Conservation (phyloP, 108 stramenopile genomes). For the Aurantiochytrium sp. region DNA sequence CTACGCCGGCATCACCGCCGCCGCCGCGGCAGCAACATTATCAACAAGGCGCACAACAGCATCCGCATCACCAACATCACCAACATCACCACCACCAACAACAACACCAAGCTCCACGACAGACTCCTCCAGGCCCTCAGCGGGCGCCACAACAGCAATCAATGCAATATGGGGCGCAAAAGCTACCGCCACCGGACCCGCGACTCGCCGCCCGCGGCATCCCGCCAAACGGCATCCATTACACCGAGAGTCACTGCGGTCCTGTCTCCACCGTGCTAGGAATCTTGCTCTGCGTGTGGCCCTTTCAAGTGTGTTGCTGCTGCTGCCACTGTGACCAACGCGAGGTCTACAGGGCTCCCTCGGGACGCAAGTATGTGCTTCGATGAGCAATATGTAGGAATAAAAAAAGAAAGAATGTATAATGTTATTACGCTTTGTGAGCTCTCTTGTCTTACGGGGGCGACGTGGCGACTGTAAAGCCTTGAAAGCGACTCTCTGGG, state of each 20-base stretch:
- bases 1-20: too few species aligned
- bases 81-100: too few species aligned
- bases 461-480: neutral
- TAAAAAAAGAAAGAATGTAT: neutral
- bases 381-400: neutral
- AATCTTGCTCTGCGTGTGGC: neutral
- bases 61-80: too few species aligned
- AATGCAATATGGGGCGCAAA: too few species aligned
- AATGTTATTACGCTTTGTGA: neutral
- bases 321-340: neutral
- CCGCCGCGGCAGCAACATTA: too few species aligned
- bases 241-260: neutral
- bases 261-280: neutral
- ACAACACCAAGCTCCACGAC: too few species aligned
- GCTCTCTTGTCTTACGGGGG: too few species aligned
- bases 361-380: neutral
- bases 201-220: neutral
- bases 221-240: neutral
- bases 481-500: neutral
- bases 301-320: neutral
- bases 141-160: too few species aligned
- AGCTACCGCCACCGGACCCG: neutral
- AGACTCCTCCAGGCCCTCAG: too few species aligned
- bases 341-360: neutral
- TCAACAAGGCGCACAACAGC: too few species aligned